phyloP scores from a whole-genome alignment of 257 asterid species.

The Cynanchum wilfordii region DNA sequence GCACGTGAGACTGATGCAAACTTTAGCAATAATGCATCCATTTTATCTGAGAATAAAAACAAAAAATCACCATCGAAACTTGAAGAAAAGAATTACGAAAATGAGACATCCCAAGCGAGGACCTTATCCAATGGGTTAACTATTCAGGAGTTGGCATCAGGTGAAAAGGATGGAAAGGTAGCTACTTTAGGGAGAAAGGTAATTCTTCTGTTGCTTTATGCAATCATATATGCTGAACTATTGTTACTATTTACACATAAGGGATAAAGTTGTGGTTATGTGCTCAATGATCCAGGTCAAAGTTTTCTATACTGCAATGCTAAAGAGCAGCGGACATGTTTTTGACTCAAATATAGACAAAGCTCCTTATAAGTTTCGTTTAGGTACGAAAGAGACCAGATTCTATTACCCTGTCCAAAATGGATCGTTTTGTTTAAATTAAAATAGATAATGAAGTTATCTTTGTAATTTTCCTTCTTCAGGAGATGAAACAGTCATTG shows the following conservation, averaged over 20 bases:
- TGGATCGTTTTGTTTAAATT: background rate
- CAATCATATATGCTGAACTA: background rate
- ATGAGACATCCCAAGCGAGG: slow-evolving; percentile 24
- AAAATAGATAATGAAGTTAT: background rate
- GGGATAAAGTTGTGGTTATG: slow-evolving; percentile 1
- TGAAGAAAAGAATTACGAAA: slow-evolving; percentile 26
- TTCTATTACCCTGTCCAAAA: background rate
- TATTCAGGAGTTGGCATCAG: slow-evolving; percentile 60
- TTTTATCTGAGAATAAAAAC: slow-evolving; percentile 27
- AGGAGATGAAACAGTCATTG: slow-evolving; percentile 54
- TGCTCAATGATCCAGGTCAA: slow-evolving; percentile 50
- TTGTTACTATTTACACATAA: background rate
- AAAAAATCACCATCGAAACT: slow-evolving; percentile 13
- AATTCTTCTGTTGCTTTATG: slow-evolving; percentile 8
- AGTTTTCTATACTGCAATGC: slow-evolving; percentile 52
- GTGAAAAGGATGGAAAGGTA: slow-evolving; percentile 59
- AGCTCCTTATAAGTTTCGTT: slow-evolving; percentile 43
- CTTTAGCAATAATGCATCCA: slow-evolving; percentile 13
- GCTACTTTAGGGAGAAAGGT: slow-evolving; percentile 72
- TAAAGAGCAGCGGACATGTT: slow-evolving; percentile 55
- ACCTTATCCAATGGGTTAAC: slow-evolving; percentile 70
- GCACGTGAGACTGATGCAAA: slow-evolving; percentile 17
- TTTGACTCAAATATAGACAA: slow-evolving; percentile 52
- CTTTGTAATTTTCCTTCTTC: slow-evolving; percentile 20
- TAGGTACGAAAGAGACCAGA: slow-evolving; percentile 41